Evolutionary conservation across 495 filamentous ascomycete species (phyloP).

Genomic region (Staphylotrichum longicolle): DNA sequence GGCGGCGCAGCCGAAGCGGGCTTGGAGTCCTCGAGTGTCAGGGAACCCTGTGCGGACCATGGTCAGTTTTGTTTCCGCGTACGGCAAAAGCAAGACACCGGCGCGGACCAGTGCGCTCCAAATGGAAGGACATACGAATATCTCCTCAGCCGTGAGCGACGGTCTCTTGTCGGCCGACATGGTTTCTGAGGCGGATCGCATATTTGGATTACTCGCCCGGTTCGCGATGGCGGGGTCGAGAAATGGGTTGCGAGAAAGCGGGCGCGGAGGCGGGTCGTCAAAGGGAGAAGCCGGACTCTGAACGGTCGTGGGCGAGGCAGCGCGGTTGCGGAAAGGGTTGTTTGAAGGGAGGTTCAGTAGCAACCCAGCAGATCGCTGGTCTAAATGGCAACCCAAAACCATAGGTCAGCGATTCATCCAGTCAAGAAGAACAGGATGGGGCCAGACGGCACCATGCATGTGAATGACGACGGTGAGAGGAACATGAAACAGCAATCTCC

Average conservation of each 20-base stretch:
- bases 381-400: conserved; percentile 33
- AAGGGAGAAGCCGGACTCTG: conserved; percentile 50
- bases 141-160: conserved; percentile 67
- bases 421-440: conserved; percentile 28
- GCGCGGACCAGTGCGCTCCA: not conserved
- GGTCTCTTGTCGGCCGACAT: conserved; percentile 55
- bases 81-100: conserved; percentile 10
- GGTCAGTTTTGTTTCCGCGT: conserved; percentile 16
- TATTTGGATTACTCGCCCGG: conserved; percentile 46
- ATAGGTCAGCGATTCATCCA: conserved; percentile 35
- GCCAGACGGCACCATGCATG: conserved; percentile 40
- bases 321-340: conserved; percentile 96
- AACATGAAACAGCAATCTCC: conserved; percentile 52
- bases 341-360: conserved; percentile 77
- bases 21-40: conserved; percentile 47
- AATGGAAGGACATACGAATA: conserved; percentile 71
- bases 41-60: conserved; percentile 42
- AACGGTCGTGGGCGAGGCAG: conserved; percentile 61
- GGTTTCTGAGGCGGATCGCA: conserved; percentile 44
- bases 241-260: conserved; percentile 88
- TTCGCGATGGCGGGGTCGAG: conserved; percentile 64
- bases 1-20: conserved; percentile 31
- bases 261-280: conserved; percentile 61
- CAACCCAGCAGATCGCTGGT: conserved; percentile 50
- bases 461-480: conserved; percentile 45